These are phyloP conservation scores for Ceriops decandra DNA, from an alignment of 345 rosid species.

Conservation along the genomic window DNA sequence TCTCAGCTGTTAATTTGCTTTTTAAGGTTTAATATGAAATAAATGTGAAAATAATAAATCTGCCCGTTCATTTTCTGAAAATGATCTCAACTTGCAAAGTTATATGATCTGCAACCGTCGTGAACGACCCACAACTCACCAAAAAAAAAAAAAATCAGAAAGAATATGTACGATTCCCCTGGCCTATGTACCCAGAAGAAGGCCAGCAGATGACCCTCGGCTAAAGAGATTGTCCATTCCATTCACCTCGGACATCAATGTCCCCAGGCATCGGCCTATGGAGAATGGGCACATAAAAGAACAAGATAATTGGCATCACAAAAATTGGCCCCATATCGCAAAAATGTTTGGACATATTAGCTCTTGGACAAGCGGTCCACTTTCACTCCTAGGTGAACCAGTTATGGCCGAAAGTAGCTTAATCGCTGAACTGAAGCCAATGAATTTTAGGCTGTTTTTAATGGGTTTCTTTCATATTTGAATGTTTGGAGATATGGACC, in stretches of 20 bases:
- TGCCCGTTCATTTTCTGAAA: too few species aligned
- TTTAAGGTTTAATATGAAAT: too few species aligned
- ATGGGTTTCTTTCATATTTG: not conserved
- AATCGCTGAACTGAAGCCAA: constrained; percentile 19
- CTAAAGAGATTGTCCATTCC: constrained; percentile 9
- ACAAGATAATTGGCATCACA: not conserved
- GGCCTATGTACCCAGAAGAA: constrained; percentile 4
- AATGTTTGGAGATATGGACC: constrained; percentile 16
- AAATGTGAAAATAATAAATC: too few species aligned
- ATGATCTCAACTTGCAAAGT: not conserved
- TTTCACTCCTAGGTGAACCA: not conserved
- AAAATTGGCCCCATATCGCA: constrained; percentile 1
- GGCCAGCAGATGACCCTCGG: not conserved
- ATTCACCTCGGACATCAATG: constrained; percentile 24
- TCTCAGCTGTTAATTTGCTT: too few species aligned
- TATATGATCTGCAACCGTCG: too few species aligned
- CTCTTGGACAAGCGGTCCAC: constrained; percentile 26
- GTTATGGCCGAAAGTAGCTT: constrained; percentile 16
- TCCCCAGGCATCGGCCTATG: constrained; percentile 17
- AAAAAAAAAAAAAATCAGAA: not conserved
- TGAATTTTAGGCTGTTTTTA: not conserved
- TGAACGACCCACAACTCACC: not conserved
- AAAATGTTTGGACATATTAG: constrained; percentile 10
- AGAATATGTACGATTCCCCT: not conserved
- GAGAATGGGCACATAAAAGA: not conserved